These are phyloP conservation scores for Pleurotus pulmonarius DNA, from an alignment of 768 basidiomycete genomes.

Conservation along the genomic window DNA sequence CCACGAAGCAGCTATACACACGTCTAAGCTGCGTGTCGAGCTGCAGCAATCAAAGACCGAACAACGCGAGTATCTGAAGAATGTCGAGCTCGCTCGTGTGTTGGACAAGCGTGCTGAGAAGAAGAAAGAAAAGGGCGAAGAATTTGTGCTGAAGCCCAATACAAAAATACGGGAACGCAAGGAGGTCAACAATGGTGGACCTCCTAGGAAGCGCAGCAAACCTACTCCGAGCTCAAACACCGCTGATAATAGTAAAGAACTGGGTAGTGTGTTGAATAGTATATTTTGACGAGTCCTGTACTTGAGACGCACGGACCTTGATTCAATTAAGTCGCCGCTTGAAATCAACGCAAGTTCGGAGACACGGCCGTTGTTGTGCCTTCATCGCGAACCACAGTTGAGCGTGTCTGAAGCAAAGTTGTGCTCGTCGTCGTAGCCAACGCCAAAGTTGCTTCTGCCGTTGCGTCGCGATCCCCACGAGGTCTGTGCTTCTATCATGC, in stretches of 20 bases:
- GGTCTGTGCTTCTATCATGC: constrained; percentile 92
- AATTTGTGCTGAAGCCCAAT: constrained; percentile 35
- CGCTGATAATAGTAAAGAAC: neutral
- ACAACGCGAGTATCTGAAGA: constrained; percentile 89
- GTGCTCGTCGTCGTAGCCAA: constrained; percentile 39
- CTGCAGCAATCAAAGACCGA: constrained; percentile 84
- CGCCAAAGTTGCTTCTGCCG: constrained; percentile 28
- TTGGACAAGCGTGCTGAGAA: constrained; percentile 76
- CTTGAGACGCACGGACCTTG: constrained; percentile 28
- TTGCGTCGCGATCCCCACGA: constrained; percentile 66
- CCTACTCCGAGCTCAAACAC: neutral
- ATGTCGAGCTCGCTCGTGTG: constrained; percentile 89
- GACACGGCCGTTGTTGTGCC: constrained; percentile 18
- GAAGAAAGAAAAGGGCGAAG: constrained; percentile 56
- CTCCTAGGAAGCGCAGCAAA: neutral
- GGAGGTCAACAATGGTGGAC: constrained; percentile 9
- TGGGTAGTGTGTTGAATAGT: constrained; percentile 45
- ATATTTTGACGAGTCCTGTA: constrained; percentile 38
- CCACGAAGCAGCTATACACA: constrained; percentile 86
- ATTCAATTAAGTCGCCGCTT: constrained; percentile 36
- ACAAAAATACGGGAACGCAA: constrained; percentile 30
- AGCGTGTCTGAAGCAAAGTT: constrained; percentile 38
- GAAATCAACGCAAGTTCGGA: constrained; percentile 23
- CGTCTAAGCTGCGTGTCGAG: constrained; percentile 88
- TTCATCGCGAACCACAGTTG: constrained; percentile 66